A percentile compares a stretch with the other conserved stretches of the same genome.
Evolutionary conservation across 768 basidiomycete species (phyloP).

Genomic region (Tremella yokohamensis): DNA sequence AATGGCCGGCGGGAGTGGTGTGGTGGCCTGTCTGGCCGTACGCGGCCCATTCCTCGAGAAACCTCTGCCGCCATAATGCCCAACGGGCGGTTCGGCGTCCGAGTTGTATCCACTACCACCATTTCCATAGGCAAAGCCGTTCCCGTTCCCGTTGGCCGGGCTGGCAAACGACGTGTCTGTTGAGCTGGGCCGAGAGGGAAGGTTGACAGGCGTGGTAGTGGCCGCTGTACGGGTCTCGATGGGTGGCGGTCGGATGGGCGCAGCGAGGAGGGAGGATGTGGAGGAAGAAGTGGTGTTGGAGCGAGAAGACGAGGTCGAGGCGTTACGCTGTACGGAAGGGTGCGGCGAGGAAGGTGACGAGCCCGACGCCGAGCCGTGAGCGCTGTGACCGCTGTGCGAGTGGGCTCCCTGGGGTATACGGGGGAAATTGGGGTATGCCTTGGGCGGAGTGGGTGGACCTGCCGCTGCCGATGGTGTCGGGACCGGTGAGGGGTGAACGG

Average conservation of each 20-base stretch:
- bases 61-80: slow-evolving; percentile 15
- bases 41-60: slow-evolving; percentile 30
- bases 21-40: slow-evolving; percentile 4
- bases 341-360: slow-evolving; percentile 5
- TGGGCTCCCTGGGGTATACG: slow-evolving; percentile 6
- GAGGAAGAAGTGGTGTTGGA: slow-evolving; percentile 38
- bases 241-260: slow-evolving; percentile 46
- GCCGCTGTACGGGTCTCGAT: slow-evolving; percentile 46
- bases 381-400: background rate
- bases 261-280: slow-evolving; percentile 46
- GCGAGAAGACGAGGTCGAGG: slow-evolving; percentile 40
- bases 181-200: slow-evolving; percentile 14
- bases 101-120: slow-evolving; percentile 1
- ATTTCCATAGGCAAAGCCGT: background rate
- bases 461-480: slow-evolving; percentile 20
- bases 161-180: background rate
- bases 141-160: background rate
- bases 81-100: background rate
- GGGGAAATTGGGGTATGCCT: slow-evolving; percentile 28
- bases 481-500: slow-evolving; percentile 23
- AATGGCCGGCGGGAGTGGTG: background rate
- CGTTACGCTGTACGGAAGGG: slow-evolving; percentile 33
- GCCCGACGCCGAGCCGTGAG: slow-evolving; percentile 4
- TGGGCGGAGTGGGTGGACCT: slow-evolving; percentile 18
- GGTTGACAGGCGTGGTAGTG: slow-evolving; percentile 14